Evolutionary conservation across 257 asterid genomes (phyloP).

Genomic region (Lantana camara): DNA sequence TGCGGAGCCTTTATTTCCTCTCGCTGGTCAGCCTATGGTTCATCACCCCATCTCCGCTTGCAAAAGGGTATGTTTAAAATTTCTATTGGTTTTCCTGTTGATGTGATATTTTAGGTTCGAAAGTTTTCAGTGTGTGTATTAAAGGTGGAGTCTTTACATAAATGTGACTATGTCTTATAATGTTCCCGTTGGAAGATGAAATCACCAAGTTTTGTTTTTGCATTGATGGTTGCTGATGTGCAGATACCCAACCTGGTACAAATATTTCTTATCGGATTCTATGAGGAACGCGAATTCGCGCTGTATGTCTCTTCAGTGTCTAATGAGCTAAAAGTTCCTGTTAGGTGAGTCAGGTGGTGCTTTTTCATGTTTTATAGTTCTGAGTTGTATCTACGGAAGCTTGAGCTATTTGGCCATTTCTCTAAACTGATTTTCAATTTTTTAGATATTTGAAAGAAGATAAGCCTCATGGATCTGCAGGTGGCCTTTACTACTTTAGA

Average conservation of each 20-base stretch:
- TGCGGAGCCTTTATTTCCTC: slow-evolving; percentile 80
- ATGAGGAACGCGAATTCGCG: slow-evolving; percentile 73
- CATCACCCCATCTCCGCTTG: slow-evolving; percentile 86
- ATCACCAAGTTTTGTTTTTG: slow-evolving; percentile 15
- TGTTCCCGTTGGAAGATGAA: slow-evolving; percentile 21
- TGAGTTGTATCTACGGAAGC: not conserved
- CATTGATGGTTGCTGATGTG: slow-evolving; percentile 30
- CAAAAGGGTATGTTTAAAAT: slow-evolving; percentile 51
- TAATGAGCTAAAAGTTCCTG: slow-evolving; percentile 79
- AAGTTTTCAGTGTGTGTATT: not conserved
- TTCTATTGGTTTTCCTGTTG: not conserved
- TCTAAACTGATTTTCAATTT: slow-evolving; percentile 12
- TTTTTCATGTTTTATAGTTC: slow-evolving; percentile 16
- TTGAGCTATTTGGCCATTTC: slow-evolving; percentile 6
- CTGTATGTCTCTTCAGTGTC: slow-evolving; percentile 74
- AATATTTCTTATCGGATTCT: slow-evolving; percentile 72
- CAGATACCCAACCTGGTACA: slow-evolving; percentile 78
- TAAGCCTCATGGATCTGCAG: slow-evolving; percentile 90
- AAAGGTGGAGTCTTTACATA: slow-evolving; percentile 8
- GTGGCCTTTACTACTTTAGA: slow-evolving; percentile 76
- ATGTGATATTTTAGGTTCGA: slow-evolving; percentile 13
- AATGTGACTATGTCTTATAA: not conserved
- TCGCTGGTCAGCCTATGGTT: slow-evolving; percentile 92
- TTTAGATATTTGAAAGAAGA: slow-evolving; percentile 83
- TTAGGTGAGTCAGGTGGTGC: slow-evolving; percentile 48